Conservation (phyloP, 257 asterid species). For the Cruciata laevipes region DNA sequence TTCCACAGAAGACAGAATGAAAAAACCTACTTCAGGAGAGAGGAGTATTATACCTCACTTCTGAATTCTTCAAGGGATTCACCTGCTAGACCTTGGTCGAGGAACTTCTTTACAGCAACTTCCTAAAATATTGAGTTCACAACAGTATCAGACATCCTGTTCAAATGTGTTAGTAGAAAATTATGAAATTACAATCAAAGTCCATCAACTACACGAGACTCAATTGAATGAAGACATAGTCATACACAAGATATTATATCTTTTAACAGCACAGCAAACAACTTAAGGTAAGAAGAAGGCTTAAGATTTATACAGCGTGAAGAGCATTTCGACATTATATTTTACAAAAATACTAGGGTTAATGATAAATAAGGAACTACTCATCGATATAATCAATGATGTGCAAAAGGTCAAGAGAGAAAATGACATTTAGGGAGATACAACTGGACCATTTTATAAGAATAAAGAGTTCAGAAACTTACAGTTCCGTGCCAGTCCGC, state of each 20-base stretch:
- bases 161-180: background rate
- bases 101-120: constrained; percentile 94
- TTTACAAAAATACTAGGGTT: background rate
- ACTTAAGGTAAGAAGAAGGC: background rate
- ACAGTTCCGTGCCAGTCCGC: constrained; percentile 99
- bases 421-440: background rate
- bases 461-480: constrained; percentile 33
- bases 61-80: constrained; percentile 95
- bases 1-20: background rate
- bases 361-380: background rate
- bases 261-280: background rate
- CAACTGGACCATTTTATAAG: background rate
- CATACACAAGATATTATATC: background rate
- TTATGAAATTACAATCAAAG: background rate
- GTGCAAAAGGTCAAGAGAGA: background rate
- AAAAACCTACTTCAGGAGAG: constrained; percentile 4
- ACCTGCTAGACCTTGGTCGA: constrained; percentile 78
- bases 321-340: background rate
- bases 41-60: constrained; percentile 67
- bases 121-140: constrained; percentile 36
- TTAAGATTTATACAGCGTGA: background rate
- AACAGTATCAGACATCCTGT: background rate
- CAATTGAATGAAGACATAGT: too few species aligned
- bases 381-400: background rate
- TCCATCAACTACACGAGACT: background rate